These are phyloP conservation scores for Globisporangium yorkense DNA, from an alignment of 352 stramenopile species.

Conservation along the genomic window DNA sequence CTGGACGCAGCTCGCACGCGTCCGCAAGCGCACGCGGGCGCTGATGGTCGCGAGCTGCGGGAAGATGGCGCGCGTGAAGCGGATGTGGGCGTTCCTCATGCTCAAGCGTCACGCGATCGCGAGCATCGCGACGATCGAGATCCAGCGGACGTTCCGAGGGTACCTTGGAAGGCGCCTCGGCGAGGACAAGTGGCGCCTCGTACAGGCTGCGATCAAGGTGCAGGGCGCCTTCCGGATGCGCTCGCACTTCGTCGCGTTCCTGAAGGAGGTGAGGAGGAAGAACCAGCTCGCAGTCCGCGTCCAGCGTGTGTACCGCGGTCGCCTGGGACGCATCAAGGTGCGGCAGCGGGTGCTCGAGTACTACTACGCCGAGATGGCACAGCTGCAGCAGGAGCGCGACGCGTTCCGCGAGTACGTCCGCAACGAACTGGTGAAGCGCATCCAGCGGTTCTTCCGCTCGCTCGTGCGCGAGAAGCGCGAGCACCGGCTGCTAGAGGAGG, in stretches of 20 bases:
- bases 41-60: constrained; percentile 24
- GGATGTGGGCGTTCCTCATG: constrained; percentile 27
- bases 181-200: constrained; percentile 23
- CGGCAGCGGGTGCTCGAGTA: constrained; percentile 29
- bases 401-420: constrained; percentile 34
- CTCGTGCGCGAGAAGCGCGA: constrained; percentile 22
- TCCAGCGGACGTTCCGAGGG: constrained; percentile 55
- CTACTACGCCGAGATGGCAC: constrained; percentile 55
- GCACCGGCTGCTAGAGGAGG: constrained; percentile 19
- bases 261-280: constrained; percentile 30
- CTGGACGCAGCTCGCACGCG: constrained; percentile 27
- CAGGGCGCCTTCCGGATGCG: constrained; percentile 65
- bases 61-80: constrained; percentile 27
- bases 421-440: constrained; percentile 28
- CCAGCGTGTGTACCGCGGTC: constrained; percentile 55
- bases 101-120: constrained; percentile 35
- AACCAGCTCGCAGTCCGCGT: constrained; percentile 48
- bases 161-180: constrained; percentile 30
- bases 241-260: constrained; percentile 43
- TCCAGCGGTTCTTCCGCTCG: constrained; percentile 39
- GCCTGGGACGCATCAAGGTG: constrained; percentile 34
- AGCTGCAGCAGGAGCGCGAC: constrained; percentile 45
- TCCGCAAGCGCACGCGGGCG: constrained; percentile 29
- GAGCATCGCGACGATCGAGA: constrained; percentile 52
- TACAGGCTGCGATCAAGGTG: constrained; percentile 50